A percentile compares a stretch with the other conserved stretches of the same genome.
These are phyloP conservation scores for Arachis stenosperma DNA, from an alignment of 306 rosid species.

Conservation along the genomic window DNA sequence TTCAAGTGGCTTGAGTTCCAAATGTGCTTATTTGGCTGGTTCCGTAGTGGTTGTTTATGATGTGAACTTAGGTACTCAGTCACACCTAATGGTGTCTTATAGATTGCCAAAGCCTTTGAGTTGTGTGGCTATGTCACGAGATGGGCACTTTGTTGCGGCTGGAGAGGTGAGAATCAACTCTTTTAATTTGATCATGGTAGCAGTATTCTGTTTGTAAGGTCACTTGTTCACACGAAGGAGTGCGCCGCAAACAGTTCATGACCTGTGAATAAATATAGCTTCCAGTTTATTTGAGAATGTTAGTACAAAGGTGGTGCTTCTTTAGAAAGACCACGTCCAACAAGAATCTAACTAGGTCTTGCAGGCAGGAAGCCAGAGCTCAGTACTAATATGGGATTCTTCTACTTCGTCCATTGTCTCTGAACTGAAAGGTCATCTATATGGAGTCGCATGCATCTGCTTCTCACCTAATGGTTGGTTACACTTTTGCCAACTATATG, in stretches of 20 bases:
- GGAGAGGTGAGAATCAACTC: conserved; percentile 62
- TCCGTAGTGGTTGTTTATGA: conserved; percentile 70
- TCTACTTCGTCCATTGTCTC: conserved; percentile 48
- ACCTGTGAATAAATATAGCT: conserved; percentile 14
- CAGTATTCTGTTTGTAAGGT: background rate
- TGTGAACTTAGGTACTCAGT: conserved; percentile 57
- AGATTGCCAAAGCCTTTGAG: conserved; percentile 62
- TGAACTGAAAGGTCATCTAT: conserved; percentile 68
- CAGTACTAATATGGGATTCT: conserved; percentile 74
- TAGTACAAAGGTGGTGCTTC: conserved; percentile 9
- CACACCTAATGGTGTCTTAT: conserved; percentile 66
- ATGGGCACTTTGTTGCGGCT: conserved; percentile 70
- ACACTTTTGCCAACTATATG: conserved; percentile 25
- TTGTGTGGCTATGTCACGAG: conserved; percentile 70
- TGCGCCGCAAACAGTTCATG: conserved; percentile 9
- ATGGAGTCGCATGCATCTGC: conserved; percentile 67
- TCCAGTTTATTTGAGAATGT: conserved; percentile 9
- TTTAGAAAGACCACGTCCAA: background rate
- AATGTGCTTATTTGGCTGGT: conserved; percentile 67
- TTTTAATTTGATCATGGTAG: conserved; percentile 13
- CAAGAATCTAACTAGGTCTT: conserved; percentile 41
- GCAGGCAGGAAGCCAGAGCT: conserved; percentile 73
- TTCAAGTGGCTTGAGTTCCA: conserved; percentile 49
- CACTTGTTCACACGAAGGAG: background rate
- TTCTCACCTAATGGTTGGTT: conserved; percentile 81